A percentile compares a stretch with the other conserved stretches of the same genome.
Conservation (phyloP, 768 basidiomycete genomes). For the Leccinellum albellum region DNA sequence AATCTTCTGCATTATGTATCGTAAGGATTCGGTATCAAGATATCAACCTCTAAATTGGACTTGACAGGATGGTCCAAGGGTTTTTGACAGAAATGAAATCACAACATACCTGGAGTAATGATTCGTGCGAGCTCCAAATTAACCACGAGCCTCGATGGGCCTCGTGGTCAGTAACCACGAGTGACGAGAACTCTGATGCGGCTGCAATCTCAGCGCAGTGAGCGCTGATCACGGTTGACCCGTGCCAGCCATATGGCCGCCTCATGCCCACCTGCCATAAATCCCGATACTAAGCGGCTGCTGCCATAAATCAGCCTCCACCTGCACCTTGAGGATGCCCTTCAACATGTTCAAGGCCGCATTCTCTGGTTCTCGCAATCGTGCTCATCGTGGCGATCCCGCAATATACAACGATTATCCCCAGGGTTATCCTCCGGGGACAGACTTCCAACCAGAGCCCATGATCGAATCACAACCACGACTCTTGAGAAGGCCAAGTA, state of each 20-base stretch:
- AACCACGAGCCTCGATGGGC: background rate
- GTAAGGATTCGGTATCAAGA: background rate
- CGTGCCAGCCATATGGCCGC: constrained; percentile 32
- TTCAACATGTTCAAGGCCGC: constrained; percentile 38
- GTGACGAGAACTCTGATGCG: background rate
- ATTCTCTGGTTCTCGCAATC: constrained; percentile 33
- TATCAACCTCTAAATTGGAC: background rate
- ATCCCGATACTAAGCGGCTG: constrained; percentile 14
- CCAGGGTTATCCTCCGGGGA: constrained; percentile 27
- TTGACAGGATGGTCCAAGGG: background rate
- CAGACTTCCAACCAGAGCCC: constrained; percentile 24
- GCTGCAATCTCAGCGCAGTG: background rate
- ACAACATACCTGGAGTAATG: background rate
- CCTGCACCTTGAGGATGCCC: constrained; percentile 29
- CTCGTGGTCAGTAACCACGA: constrained; percentile 6
- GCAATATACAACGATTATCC: constrained; percentile 24
- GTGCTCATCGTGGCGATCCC: constrained; percentile 24
- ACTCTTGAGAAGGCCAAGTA: constrained; percentile 27
- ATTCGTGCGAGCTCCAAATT: background rate
- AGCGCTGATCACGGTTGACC: constrained; percentile 2
- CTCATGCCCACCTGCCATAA: constrained; percentile 30
- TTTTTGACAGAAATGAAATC: background rate
- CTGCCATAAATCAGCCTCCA: constrained; percentile 14
- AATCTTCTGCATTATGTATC: background rate
- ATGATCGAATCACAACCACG: constrained; percentile 19